Base-by-base conservation (phyloP, 2,329 filamentous ascomycete species). In the Claviceps fusiformis region DNA sequence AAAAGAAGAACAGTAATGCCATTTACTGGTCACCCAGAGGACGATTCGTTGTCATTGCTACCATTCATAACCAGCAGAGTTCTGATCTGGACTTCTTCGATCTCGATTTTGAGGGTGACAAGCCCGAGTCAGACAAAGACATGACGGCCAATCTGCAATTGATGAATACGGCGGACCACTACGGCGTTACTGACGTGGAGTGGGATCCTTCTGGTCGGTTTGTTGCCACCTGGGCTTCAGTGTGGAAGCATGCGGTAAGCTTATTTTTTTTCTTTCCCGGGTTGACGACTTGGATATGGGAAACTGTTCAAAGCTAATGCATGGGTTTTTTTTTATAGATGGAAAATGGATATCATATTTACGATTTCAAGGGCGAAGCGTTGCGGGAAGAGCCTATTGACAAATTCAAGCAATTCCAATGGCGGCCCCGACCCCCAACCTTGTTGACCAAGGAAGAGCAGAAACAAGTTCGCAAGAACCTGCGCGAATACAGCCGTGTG, bases 1-100 rank as follows among this genome's bases (percentile, higher is more conserved):
- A 98, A 65, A 97, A 97, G 83, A 97, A 97, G 83, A 97, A 95
- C 75, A 95, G 87, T 81, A 98, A 98, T 68, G 91, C 89, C 61
- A 98, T 98, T 67, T 97, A 97, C 82, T 98, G 93, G 93, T 95
- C 90, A 24, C 93, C 93, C 29, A 89, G 86, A 70, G 93, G 93
- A 54, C 86, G 93, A 51, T 98, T 98, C 66, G 92, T 97, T 43
- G 85, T 97, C 50, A 83, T 98, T 55, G 93, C 90, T 54, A 95
- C 93, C 11, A 89, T 98, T 54, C 83, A 88, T 72, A 96, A 91
- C 65, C 85, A 90, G 68, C 89, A 95, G 72, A 92, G 85, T 73
- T 95, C 89, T 60, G 93, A 98, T 60, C 83, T 98, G 57, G 93
- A 98, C 68, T 98, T 98, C 76, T 97, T 85, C 77, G 93, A 98